Percentiles rank a stretch among this genome's conserved stretches.
phyloP scores from a whole-genome alignment of 345 rosid genomes.

The Carallia brachiata region DNA sequence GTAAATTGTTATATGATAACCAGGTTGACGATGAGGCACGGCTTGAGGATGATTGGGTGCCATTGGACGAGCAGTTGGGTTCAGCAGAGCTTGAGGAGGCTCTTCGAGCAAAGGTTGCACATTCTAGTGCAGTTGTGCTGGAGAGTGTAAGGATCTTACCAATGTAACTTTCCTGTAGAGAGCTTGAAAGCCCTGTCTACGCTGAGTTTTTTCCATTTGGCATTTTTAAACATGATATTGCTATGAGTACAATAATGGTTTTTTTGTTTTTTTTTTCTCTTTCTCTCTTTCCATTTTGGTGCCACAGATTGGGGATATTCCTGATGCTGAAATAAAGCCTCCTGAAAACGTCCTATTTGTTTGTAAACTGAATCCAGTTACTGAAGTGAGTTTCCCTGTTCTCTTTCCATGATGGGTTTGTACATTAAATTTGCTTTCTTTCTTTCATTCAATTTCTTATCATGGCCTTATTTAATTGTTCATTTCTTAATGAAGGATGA shows the following conservation, averaged over 20 bases:
- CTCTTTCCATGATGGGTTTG: not conserved
- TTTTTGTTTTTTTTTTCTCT: not conserved
- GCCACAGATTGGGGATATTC: constrained; percentile 65
- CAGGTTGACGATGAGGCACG: constrained; percentile 78
- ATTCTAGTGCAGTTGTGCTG: constrained; percentile 93
- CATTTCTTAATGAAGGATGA: constrained; percentile 66
- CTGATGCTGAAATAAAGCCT: constrained; percentile 83
- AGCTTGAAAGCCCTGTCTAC: too few species aligned
- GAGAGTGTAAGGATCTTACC: constrained; percentile 67
- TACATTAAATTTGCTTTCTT: not conserved
- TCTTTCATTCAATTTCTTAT: not conserved
- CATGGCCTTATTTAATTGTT: not conserved
- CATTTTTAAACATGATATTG: constrained; percentile 9
- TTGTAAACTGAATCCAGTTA: constrained; percentile 95
- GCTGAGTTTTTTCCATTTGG: constrained; percentile 12
- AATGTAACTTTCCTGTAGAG: not conserved
- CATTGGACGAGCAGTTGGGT: constrained; percentile 82
- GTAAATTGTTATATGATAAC: constrained; percentile 1
- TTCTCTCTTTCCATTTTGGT: not conserved
- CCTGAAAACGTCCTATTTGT: constrained; percentile 96
- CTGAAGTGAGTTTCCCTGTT: constrained; percentile 65
- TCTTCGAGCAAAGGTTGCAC: constrained; percentile 77
- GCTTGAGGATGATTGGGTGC: constrained; percentile 99
- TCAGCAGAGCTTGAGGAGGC: constrained; percentile 68
- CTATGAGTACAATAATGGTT: not conserved